Evolutionary conservation across 352 stramenopile species (phyloP).

Genomic region (Globisporangium iwayamae): DNA sequence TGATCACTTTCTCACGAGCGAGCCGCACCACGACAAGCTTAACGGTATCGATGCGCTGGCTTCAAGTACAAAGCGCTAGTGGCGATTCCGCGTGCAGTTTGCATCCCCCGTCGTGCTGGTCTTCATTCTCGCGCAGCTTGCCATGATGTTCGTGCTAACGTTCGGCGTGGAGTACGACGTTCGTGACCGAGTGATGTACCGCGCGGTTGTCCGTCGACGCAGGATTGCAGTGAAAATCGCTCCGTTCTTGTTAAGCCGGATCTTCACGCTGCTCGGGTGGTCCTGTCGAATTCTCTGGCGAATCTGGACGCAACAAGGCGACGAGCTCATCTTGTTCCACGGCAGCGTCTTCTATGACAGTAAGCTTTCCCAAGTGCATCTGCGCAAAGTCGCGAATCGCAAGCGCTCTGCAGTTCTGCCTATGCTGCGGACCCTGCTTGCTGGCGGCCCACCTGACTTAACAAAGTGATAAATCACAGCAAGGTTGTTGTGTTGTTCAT

Average conservation of each 20-base stretch:
- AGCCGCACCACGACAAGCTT: neutral
- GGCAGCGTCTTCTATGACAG: constrained; percentile 4
- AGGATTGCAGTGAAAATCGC: neutral
- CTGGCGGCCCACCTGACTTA: neutral
- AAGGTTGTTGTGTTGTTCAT: too few species aligned
- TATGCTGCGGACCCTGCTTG: neutral
- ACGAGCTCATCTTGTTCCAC: constrained; percentile 5
- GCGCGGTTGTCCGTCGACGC: neutral
- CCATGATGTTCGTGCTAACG: neutral
- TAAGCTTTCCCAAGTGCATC: constrained; percentile 3
- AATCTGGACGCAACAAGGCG: neutral
- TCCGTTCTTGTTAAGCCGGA: neutral
- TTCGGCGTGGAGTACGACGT: neutral
- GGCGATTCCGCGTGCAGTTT: constrained; percentile 5
- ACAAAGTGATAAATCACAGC: neutral
- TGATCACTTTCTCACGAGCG: neutral
- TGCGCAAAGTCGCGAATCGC: neutral
- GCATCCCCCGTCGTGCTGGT: neutral
- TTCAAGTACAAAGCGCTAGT: neutral
- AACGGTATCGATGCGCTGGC: neutral
- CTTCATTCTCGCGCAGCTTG: neutral
- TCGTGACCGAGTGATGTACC: neutral
- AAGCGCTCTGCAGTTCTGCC: neutral
- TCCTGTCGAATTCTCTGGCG: constrained; percentile 2
- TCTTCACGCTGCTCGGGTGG: constrained; percentile 7